phyloP scores from a whole-genome alignment of 1,284 basidiomycete genomes.

The Golubevia pallescens region DNA sequence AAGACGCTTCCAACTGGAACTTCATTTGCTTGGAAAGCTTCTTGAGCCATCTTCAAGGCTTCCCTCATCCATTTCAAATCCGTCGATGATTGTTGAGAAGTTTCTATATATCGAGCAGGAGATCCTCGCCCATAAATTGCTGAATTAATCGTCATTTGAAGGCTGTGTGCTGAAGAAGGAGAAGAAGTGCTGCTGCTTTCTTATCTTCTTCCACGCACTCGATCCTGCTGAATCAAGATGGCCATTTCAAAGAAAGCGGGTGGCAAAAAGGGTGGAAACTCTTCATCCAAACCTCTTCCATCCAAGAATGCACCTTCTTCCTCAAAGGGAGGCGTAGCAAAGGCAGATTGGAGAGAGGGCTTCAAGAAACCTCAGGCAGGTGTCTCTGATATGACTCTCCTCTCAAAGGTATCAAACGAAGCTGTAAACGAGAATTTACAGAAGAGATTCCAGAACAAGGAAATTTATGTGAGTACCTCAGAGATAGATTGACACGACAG shows the following conservation, averaged over 20 bases:
- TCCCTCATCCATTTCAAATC: conserved; percentile 59
- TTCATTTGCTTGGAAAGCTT: conserved; percentile 83
- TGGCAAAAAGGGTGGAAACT: conserved; percentile 40
- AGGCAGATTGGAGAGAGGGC: conserved; percentile 62
- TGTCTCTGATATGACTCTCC: conserved; percentile 96
- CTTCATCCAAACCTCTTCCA: conserved; percentile 36
- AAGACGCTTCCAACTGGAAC: conserved; percentile 98
- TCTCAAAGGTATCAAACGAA: conserved; percentile 97
- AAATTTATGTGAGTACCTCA: conserved; percentile 2
- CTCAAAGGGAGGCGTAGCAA: conserved; percentile 52
- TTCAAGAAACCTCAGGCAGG: conserved; percentile 72
- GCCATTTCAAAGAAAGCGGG: conserved; percentile 63
- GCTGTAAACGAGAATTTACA: conserved; percentile 97
- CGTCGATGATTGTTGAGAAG: conserved; percentile 39
- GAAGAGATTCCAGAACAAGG: conserved; percentile 2
- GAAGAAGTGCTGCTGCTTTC: too few relatives aligned
- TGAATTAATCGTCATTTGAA: too few relatives aligned
- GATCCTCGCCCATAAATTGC: conserved; percentile 20
- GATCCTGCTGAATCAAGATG: conserved; percentile 18
- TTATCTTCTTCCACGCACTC: too few relatives aligned
- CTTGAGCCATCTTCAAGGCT: conserved; percentile 65
- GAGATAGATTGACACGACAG: too few relatives aligned
- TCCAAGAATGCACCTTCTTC: conserved; percentile 15
- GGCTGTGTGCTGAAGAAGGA: too few relatives aligned
- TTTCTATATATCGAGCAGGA: conserved; percentile 35